Base-by-base conservation (phyloP, 2,329 filamentous ascomycete genomes). In the Aspergillus uvarum region DNA sequence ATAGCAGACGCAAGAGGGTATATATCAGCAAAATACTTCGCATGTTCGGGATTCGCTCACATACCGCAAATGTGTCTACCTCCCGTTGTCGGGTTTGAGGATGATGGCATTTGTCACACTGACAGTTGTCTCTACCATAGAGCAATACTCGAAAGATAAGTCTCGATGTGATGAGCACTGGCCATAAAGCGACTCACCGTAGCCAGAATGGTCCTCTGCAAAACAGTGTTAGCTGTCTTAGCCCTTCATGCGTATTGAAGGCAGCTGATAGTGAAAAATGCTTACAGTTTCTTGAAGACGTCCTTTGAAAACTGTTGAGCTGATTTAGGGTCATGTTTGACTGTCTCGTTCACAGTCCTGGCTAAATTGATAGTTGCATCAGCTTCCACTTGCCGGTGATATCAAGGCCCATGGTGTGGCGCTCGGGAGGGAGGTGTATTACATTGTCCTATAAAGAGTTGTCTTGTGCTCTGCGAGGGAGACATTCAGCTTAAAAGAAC, bases 41-140 rank as follows among this genome's bases (percentile, higher is more conserved):
- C 12, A 38, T 16, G 19, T 31, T 11, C 22, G 2, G 22, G 42
- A 5, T 44, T n/a, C n/a, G 53, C 26, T 14, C 26, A 31, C 52
- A n/a, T 61, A 89, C 86, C 59, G 82, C 80, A 67, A 91, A 91
- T 0, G 87, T 90, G 68, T 91, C 83, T 58, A 89, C 80, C 54
- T 84, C 83, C 26, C 88, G 80, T 74, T 93, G 90, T 72, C 82
- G 85, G 4, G 90, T 93, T 62, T 87, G 84, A 59, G 84, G 83
- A 72, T 92, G 88, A 24, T 89, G 81, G 70, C 90, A 92, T 61
- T 78, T 72, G 1, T 74, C 67, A 70, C 89, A 93, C 60, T 86
- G 87, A 69, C 90, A 93, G 68, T 91, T 89, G 67, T 92, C 89
- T 63, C 89, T 88, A 72, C 21, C 51, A 59, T 47, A 16, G n/a